phyloP scores from a whole-genome alignment of 306 rosid genomes.

The Delonix regia region DNA sequence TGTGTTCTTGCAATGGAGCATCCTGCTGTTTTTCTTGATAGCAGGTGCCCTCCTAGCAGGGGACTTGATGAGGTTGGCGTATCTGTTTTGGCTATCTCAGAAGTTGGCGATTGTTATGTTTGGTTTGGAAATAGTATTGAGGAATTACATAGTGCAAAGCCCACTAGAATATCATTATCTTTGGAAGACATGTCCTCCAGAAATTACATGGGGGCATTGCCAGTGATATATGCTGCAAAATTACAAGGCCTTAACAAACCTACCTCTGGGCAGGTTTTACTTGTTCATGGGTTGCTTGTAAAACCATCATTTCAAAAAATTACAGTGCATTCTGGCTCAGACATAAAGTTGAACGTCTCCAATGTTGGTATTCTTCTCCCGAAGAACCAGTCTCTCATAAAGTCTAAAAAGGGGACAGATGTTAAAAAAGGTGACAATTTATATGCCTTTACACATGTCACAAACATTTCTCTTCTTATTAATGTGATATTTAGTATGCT shows the following conservation, averaged over 20 bases:
- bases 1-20: conserved; percentile 93
- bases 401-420: conserved; percentile 66
- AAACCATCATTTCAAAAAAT: conserved; percentile 84
- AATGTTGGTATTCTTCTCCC: conserved; percentile 87
- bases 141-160: conserved; percentile 65
- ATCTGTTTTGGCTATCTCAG: conserved; percentile 85
- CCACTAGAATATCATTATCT: conserved; percentile 73
- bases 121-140: conserved; percentile 79
- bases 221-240: conserved; percentile 80
- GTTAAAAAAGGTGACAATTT: conserved; percentile 57
- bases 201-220: conserved; percentile 60
- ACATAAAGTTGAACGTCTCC: conserved; percentile 65
- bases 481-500: neutral
- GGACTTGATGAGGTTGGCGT: conserved; percentile 53
- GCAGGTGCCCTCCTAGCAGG: conserved; percentile 54
- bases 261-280: conserved; percentile 67
- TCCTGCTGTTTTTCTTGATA: conserved; percentile 85
- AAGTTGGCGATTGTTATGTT: conserved; percentile 79
- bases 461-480: neutral
- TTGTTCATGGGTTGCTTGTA: conserved; percentile 75
- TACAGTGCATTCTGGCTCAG: conserved; percentile 71
- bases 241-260: conserved; percentile 62
- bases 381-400: conserved; percentile 51
- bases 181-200: conserved; percentile 56
- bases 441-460: conserved; percentile 9